These are phyloP conservation scores for Colletotrichum endophyticum DNA, from an alignment of 2,329 filamentous ascomycete species.

Conservation along the genomic window DNA sequence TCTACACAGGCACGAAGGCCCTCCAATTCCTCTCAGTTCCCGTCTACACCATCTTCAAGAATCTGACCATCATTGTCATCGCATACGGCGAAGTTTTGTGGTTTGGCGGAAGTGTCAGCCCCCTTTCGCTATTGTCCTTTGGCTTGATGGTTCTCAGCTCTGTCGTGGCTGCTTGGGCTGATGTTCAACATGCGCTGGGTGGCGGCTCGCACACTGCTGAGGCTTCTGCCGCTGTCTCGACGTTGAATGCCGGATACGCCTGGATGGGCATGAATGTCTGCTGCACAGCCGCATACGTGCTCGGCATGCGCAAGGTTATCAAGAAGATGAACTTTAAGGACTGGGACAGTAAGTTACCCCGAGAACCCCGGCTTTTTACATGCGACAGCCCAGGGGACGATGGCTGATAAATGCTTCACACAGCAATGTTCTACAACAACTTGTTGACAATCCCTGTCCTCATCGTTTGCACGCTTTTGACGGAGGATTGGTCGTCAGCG, in stretches of 20 bases:
- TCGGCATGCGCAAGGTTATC: slow-evolving; percentile 97
- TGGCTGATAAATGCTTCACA: slow-evolving; percentile 30
- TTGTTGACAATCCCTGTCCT: slow-evolving; percentile 94
- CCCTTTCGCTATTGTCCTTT: slow-evolving; percentile 89
- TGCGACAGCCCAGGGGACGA: not conserved
- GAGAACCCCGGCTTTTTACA: not conserved
- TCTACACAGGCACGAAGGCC: slow-evolving; percentile 96
- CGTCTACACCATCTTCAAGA: slow-evolving; percentile 99
- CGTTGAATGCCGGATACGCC: slow-evolving; percentile 90
- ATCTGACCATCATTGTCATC: slow-evolving; percentile 97
- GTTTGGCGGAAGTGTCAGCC: slow-evolving; percentile 93
- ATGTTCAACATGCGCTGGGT: slow-evolving; percentile 82
- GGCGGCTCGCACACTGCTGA: slow-evolving; percentile 62
- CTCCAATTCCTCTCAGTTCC: slow-evolving; percentile 96
- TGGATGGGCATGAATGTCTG: slow-evolving; percentile 99
- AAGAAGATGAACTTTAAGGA: slow-evolving; percentile 99
- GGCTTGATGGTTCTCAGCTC: slow-evolving; percentile 96
- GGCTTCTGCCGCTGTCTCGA: slow-evolving; percentile 79
- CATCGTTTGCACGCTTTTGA: slow-evolving; percentile 77
- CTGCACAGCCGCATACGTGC: slow-evolving; percentile 87
- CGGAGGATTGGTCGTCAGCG: slow-evolving; percentile 89
- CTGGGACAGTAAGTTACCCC: slow-evolving; percentile 83
- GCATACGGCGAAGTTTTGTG: slow-evolving; percentile 98
- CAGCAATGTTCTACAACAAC: slow-evolving; percentile 99
- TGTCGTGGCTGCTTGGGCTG: slow-evolving; percentile 94